Evolutionary conservation across 768 basidiomycete species (phyloP).

Genomic region (Chalciporus pseudorubinellus): DNA sequence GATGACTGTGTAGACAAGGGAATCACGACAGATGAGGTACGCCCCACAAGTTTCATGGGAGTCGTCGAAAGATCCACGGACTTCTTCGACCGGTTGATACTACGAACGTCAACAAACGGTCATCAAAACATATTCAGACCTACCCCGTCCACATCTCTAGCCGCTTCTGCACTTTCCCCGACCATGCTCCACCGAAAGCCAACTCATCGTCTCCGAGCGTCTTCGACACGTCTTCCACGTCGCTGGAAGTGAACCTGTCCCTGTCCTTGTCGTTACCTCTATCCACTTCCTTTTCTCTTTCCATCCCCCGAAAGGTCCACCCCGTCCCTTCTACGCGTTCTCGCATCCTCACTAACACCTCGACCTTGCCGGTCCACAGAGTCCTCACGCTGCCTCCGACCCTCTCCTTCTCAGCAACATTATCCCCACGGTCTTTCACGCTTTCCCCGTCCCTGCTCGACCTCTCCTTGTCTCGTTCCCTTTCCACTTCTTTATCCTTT

Average conservation of each 20-base stretch:
- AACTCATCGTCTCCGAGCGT: conserved; percentile 31
- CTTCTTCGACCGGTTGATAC: conserved; percentile 35
- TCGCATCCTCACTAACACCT: conserved; percentile 26
- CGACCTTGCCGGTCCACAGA: conserved; percentile 34
- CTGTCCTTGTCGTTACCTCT: conserved; percentile 27
- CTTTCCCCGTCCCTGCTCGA: conserved; percentile 36
- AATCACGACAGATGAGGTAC: conserved; percentile 28
- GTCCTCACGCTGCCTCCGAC: conserved; percentile 33
- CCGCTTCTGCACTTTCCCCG: conserved; percentile 45
- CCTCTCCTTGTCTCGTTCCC: conserved; percentile 37
- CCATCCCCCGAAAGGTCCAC: conserved; percentile 6
- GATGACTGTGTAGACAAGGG: conserved; percentile 36
- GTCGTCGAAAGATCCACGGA: conserved; percentile 26
- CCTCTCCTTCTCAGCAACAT: conserved; percentile 34
- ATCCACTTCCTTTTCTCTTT: conserved; percentile 30
- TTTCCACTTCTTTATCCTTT: conserved; percentile 34
- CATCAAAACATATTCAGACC: conserved; percentile 14
- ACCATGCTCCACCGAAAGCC: conserved; percentile 36
- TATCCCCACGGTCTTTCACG: conserved; percentile 24
- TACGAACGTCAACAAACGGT: conserved; percentile 16
- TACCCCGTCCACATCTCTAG: conserved; percentile 50
- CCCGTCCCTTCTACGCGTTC: conserved; percentile 27
- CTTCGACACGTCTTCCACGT: conserved; percentile 28
- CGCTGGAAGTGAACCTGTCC: conserved; percentile 30
- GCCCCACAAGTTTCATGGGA: conserved; percentile 21